These are phyloP conservation scores for Plasmodium relictum DNA, from an alignment of 169 alveolate genomes.

Conservation along the genomic window DNA sequence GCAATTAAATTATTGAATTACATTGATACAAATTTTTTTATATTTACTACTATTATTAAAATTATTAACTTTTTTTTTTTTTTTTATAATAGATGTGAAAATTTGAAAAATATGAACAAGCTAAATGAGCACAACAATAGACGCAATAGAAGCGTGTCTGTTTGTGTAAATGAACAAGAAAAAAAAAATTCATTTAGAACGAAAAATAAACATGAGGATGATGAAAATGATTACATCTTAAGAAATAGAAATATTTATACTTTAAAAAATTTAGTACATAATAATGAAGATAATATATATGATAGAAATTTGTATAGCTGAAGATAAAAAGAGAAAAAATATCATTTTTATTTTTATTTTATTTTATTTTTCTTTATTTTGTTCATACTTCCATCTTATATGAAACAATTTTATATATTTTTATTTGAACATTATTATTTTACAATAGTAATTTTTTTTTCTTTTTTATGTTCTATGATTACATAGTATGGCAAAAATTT, in stretches of 20 bases:
- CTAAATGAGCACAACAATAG: constrained; percentile 19
- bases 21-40: background rate
- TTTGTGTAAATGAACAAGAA: constrained; percentile 49
- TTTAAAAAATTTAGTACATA: constrained; percentile 43
- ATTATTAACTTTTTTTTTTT: background rate
- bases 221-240: constrained; percentile 17
- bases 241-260: constrained; percentile 40
- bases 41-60: background rate
- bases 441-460: background rate
- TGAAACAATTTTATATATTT: background rate
- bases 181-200: constrained; percentile 25
- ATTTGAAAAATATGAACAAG: constrained; percentile 11
- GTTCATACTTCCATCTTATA: background rate
- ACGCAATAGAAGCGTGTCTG: constrained; percentile 63
- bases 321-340: constrained; percentile 21
- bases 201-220: constrained; percentile 37
- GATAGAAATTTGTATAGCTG: constrained; percentile 37
- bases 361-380: background rate
- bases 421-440: background rate
- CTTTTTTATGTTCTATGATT: background rate
- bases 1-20: background rate
- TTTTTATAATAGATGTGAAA: constrained; percentile 20
- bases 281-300: constrained; percentile 26
- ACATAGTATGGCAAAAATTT: constrained; percentile 7
- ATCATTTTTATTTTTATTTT: background rate